A percentile compares a stretch with the other conserved stretches of the same genome.
Conservation (phyloP, 768 basidiomycete genomes). For the Strobilomyces dryophilus region DNA sequence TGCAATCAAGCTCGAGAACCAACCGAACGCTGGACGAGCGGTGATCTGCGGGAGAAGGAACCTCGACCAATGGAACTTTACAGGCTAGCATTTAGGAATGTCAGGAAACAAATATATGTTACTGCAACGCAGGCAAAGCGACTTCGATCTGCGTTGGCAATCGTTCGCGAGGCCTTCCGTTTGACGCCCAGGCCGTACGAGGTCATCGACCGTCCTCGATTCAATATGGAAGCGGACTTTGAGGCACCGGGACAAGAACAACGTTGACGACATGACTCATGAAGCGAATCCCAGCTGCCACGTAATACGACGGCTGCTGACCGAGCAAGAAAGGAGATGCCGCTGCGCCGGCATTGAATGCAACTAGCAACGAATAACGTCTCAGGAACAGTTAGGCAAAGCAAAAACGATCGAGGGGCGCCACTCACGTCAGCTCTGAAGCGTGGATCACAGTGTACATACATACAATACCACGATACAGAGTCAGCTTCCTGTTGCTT, state of each 20-base stretch:
- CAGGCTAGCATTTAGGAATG: slow-evolving; percentile 52
- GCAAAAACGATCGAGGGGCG: slow-evolving; percentile 11
- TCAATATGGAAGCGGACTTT: slow-evolving; percentile 57
- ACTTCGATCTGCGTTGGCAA: slow-evolving; percentile 30
- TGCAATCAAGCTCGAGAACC: slow-evolving; percentile 29
- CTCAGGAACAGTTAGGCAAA: slow-evolving; percentile 13
- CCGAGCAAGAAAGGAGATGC: slow-evolving; percentile 27
- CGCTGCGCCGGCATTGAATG: slow-evolving; percentile 28
- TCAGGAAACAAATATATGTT: slow-evolving; percentile 57
- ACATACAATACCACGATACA: slow-evolving; percentile 31
- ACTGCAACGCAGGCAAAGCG: slow-evolving; percentile 36
- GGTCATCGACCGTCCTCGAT: slow-evolving; percentile 43
- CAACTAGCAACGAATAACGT: slow-evolving; percentile 25
- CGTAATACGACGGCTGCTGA: slow-evolving; percentile 22
- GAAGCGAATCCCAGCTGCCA: slow-evolving; percentile 39
- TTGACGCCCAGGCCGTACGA: slow-evolving; percentile 45
- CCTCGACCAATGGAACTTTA: slow-evolving; percentile 47
- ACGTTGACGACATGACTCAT: slow-evolving; percentile 39
- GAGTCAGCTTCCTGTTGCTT: slow-evolving; percentile 39
- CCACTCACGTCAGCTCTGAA: slow-evolving; percentile 34
- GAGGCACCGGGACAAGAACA: slow-evolving; percentile 40
- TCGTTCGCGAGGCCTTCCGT: slow-evolving; percentile 42
- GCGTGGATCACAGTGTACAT: slow-evolving; percentile 41
- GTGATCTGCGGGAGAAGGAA: slow-evolving; percentile 22
- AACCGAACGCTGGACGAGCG: slow-evolving; percentile 22